Conservation (phyloP, 257 asterid species). For the Galeopsis tetrahit region DNA sequence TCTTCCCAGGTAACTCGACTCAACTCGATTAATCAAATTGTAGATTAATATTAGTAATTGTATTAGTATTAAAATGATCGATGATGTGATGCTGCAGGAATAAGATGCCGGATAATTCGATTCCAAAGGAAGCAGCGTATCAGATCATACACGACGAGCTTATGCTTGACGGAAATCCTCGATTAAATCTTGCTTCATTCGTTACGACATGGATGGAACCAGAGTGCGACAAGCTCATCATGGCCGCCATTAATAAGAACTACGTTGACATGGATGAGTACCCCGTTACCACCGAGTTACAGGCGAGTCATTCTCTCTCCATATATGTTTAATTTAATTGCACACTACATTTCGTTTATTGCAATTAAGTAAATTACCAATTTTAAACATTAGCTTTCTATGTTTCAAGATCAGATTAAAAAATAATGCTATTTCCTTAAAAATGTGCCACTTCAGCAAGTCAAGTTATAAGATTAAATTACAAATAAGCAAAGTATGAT, state of each 20-base stretch:
- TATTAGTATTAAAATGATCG: neutral
- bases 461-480: too few relatives aligned
- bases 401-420: too few relatives aligned
- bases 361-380: too few relatives aligned
- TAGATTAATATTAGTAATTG: too few relatives aligned
- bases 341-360: too few relatives aligned
- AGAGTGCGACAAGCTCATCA: conserved; percentile 66
- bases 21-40: neutral
- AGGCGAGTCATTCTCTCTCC: too few relatives aligned
- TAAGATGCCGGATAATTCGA: conserved; percentile 60
- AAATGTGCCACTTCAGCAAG: too few relatives aligned
- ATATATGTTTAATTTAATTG: too few relatives aligned
- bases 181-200: conserved; percentile 69
- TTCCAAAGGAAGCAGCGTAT: conserved; percentile 76
- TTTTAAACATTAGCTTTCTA: too few relatives aligned
- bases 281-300: conserved; percentile 73
- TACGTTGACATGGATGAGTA: too few relatives aligned
- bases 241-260: conserved; percentile 44
- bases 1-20: conserved; percentile 56
- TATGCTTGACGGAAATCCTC: conserved; percentile 77
- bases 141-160: conserved; percentile 78
- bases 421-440: too few relatives aligned
- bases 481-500: too few relatives aligned
- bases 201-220: conserved; percentile 92
- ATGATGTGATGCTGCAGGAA: conserved; percentile 46